Base-by-base conservation (phyloP, 495 filamentous ascomycete genomes). In the Endocarpon pusillum region DNA sequence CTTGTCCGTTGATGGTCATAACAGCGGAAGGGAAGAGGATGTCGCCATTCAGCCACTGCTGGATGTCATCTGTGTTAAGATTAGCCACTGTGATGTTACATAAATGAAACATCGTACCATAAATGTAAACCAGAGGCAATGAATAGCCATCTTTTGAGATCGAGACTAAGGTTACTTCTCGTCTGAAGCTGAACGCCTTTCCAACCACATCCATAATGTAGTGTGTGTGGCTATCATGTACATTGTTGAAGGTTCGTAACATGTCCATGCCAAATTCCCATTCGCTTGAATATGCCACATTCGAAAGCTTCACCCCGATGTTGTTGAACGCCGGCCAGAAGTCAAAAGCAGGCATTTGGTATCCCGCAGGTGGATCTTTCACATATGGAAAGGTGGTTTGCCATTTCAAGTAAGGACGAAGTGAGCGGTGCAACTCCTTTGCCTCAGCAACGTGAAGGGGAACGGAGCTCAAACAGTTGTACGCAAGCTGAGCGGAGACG, bases 201-300 rank as follows among this genome's bases (percentile, higher is more conserved):
- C 59, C 33, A 31, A 60, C 45, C 28, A 64, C 65, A 26, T 53
- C 58, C 12, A 42, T 40, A 1, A 66, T 40, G 28, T 39, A 36
- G 7, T 27, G 26, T 16, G 64, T 34, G 43, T 73, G 67, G 4
- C 41, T 49, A 43, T 73, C 68, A 36, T 68, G 62, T 2, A 57
- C 47, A 17, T 43, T 34, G 27, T 58, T 46, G 12, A 59, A 41
- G 16, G 69, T 37, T 8, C 42, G 36, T 33, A 63, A 58, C 4
- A 73, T 24, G 9, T 58, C 59, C 3, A 50, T 51, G 39, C 71
- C 64, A 37, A 73, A 70, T 5, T 53, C 49, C 36, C 68, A 71
- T 41, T 71, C 50, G 32, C 59, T 68, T 2, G 38, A 26, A 21
- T 36, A 42, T 16, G 22, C 25, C 16, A 15, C 19, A 9, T n/a